Percentiles rank a stretch among this genome's conserved stretches.
Conservation (phyloP, 2,329 filamentous ascomycete species). For the Sodiomyces alkalinus region DNA sequence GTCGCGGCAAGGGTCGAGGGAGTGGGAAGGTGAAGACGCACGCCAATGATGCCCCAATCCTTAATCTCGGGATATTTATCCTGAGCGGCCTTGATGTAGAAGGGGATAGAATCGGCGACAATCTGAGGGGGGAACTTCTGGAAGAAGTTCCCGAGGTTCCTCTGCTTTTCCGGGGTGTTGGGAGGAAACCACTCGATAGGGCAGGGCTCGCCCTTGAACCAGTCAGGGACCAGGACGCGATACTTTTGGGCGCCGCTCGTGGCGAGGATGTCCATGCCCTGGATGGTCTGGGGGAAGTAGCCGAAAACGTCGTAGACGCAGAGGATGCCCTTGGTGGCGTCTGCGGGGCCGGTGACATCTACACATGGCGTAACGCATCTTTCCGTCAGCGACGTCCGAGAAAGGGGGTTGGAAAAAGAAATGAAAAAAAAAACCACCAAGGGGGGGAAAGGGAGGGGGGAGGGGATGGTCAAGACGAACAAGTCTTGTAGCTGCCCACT, state of each 20-base stretch:
- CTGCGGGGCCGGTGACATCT: slow-evolving; percentile 32
- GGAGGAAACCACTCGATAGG: slow-evolving; percentile 46
- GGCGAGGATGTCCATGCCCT: slow-evolving; percentile 53
- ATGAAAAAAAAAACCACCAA: not conserved
- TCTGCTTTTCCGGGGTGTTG: slow-evolving; percentile 46
- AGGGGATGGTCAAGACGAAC: slow-evolving; percentile 15
- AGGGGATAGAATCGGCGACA: slow-evolving; percentile 33
- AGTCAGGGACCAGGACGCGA: slow-evolving; percentile 82
- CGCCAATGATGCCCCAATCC: slow-evolving; percentile 46
- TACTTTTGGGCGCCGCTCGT: slow-evolving; percentile 47
- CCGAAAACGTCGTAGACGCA: slow-evolving; percentile 54
- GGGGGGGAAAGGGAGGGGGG: not conserved
- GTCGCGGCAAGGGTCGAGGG: not conserved
- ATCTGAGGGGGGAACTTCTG: slow-evolving; percentile 30
- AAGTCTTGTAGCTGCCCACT: slow-evolving; percentile 39
- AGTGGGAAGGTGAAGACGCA: slow-evolving; percentile 18
- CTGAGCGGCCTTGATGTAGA: slow-evolving; percentile 37
- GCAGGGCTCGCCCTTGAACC: slow-evolving; percentile 62
- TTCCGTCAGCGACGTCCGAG: not conserved
- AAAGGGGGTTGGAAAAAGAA: not conserved
- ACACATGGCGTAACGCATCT: too few relatives aligned
- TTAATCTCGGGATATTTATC: slow-evolving; percentile 37
- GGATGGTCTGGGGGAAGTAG: slow-evolving; percentile 54
- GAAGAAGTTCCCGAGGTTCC: slow-evolving; percentile 44
- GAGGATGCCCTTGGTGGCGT: slow-evolving; percentile 42